Base-by-base conservation (phyloP, 2,329 filamentous ascomycete species). In the Aspergillus tanneri region DNA sequence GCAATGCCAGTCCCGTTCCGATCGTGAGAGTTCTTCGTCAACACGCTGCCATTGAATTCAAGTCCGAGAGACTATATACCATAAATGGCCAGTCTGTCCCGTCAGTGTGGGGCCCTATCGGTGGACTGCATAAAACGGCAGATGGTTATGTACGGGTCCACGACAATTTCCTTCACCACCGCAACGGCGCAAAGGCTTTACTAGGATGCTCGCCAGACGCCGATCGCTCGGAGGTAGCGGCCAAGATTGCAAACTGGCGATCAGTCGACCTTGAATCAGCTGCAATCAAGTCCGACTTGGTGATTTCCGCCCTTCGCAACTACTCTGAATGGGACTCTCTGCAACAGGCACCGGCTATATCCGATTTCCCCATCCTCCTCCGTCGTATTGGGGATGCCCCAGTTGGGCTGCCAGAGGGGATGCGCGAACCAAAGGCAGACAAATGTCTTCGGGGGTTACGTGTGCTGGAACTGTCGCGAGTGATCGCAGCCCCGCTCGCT, bases 141-240 rank as follows among this genome's bases (percentile, higher is more conserved):
- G 78, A 82, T 49, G 79, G 79, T 1, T 67, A 77, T 41, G 72
- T 83, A 2, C 72, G 79, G 2, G 73, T 83, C 37, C 80, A 84
- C 51, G 80, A 82, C 45, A 61, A 61, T 0, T 82, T 83, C 46
- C 69, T 73, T 0, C 73, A 81, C 42, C 80, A 83, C 49, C 69
- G 71, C 0, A 22, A 65, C 2, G 75, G 72, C 3, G 70, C 74
- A 0, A 61, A 77, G 3, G 49, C 60, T 2, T 62, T 83, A 0
- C 63, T 83, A 0, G 72, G 70, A 0, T 59, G 78, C 4, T 37
- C 59, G 0, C 44, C 48, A 0, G 51, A 55, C 21, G 67, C 72
- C 2, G 66, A 58, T 7, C 68, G 72, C 32, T 57, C 66, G 1
- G 70, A 74, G 1, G 70, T 79, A 0, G 68, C 66, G 0, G 54